Base-by-base conservation (phyloP, 441 rosid genomes). In the Sinapis alba region DNA sequence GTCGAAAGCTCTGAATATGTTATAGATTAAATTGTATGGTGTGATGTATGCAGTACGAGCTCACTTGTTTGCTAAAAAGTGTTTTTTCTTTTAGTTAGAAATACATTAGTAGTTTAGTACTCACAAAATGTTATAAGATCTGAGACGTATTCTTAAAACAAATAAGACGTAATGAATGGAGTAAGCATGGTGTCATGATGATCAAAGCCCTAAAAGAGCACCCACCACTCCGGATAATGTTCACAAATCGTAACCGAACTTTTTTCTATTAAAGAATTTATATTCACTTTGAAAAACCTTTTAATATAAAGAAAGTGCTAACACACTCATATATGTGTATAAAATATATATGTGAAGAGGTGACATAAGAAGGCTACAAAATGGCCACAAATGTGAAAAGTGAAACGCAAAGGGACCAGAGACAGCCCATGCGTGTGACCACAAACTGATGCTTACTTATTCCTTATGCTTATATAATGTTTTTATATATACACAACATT, bases 341-440 rank as follows among this genome's bases (percentile, higher is more conserved):
- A 30, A 30, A 76, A 69, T 45, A 61, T 68, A 51, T 23, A 63
- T 54, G 66, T 19, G 50, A 73, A 68, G 26, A 54, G 61, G 71
- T 73, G 74, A 78, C 74, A 78, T 62, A 68, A 78, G 73, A 61
- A 77, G 73, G 36, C 76, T 78, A 78, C 76, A 77, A 71, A 24
- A 72, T 78, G 80, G 73, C 80, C 72, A 77, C 77, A 62, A 73
- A 62, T 78, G 58, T 63, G 68, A 73, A 62, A 73, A 68, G 69
- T 26, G 54, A 62, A 78, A 54, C 65, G 41, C 78, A 62, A 66
- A 62, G 78, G 81, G 78, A 78, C 81, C 78, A 78, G 81, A 78
- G 78, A 73, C 75, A 68, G 69, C 71, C 81, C 81, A 78, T 78
- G 81, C 81, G 81, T 78, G 81, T 78, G 78, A 78, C 81, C 81